Percentiles rank a stretch among this genome's conserved stretches.
Evolutionary conservation across 1,284 basidiomycete species (phyloP).

Genomic region (Ustilago curta): DNA sequence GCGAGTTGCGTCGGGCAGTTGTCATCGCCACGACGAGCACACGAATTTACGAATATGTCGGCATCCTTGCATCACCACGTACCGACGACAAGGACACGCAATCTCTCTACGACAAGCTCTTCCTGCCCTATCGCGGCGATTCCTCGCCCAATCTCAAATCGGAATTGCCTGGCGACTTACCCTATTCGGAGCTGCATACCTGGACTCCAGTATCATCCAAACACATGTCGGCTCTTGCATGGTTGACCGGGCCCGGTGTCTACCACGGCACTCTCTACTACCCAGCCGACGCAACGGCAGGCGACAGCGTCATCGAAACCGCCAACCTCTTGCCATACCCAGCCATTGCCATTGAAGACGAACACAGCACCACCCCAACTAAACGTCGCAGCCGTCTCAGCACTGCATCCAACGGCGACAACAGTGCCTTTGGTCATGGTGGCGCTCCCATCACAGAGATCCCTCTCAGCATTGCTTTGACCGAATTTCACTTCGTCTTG

Average conservation of each 20-base stretch:
- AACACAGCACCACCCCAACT: constrained; percentile 9
- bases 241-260: constrained; percentile 62
- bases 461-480: constrained; percentile 80
- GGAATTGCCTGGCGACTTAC: constrained; percentile 64
- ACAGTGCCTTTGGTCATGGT: constrained; percentile 15
- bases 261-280: constrained; percentile 57
- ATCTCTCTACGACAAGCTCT: constrained; percentile 60
- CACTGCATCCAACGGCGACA: constrained; percentile 28
- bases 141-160: constrained; percentile 62
- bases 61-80: constrained; percentile 73
- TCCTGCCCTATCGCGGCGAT: constrained; percentile 60
- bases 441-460: constrained; percentile 49
- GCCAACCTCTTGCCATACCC: constrained; percentile 72
- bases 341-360: constrained; percentile 38
- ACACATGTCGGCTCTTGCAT: constrained; percentile 29
- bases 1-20: constrained; percentile 32
- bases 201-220: constrained; percentile 62
- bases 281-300: constrained; percentile 69
- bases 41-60: constrained; percentile 90
- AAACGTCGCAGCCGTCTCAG: constrained; percentile 31
- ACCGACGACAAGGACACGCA: constrained; percentile 75
- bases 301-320: constrained; percentile 82
- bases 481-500: constrained; percentile 91
- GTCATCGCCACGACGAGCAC: constrained; percentile 88
- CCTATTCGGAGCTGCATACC: constrained; percentile 69